These are phyloP conservation scores for Colletotrichum musae DNA, from an alignment of 2,329 filamentous ascomycete genomes.

Conservation along the genomic window DNA sequence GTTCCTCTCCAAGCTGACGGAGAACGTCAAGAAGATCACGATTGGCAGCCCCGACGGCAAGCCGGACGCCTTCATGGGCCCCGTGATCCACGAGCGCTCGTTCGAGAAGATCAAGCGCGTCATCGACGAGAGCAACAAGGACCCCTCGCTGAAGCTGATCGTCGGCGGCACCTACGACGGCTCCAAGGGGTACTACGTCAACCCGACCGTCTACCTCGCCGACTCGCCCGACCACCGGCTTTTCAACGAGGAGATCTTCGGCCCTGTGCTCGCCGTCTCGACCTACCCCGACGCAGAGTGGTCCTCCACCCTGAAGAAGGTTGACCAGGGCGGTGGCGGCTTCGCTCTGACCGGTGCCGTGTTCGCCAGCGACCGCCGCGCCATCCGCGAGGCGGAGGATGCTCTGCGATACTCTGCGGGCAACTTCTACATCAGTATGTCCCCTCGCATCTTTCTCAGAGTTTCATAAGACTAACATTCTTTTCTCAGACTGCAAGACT, in stretches of 20 bases:
- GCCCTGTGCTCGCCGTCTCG: constrained; percentile 58
- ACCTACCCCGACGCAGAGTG: constrained; percentile 61
- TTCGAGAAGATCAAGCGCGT: constrained; percentile 61
- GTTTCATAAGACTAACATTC: no score
- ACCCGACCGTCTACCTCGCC: constrained; percentile 62
- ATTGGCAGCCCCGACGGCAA: constrained; percentile 51
- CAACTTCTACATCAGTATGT: constrained; percentile 68
- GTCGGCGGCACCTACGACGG: constrained; percentile 60
- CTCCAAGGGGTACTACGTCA: constrained; percentile 63
- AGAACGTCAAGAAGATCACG: constrained; percentile 46
- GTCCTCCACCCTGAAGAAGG: constrained; percentile 51
- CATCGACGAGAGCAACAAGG: constrained; percentile 61
- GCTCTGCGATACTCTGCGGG: constrained; percentile 67
- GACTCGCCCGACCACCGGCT: constrained; percentile 59
- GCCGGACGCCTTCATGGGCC: constrained; percentile 59
- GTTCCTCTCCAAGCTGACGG: constrained; percentile 44
- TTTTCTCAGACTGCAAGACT: constrained; percentile 69
- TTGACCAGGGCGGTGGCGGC: constrained; percentile 59
- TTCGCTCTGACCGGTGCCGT: constrained; percentile 65
- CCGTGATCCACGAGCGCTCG: constrained; percentile 63
- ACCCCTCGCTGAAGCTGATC: constrained; percentile 58
- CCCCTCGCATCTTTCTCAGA: background rate
- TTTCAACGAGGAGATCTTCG: constrained; percentile 63
- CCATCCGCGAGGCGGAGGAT: constrained; percentile 65
- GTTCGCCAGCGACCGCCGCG: constrained; percentile 63